Evolutionary conservation across 2,329 filamentous ascomycete species (phyloP), one percentile per base, ranked within the genome.

Genomic region (Verticillium klebahnii): DNA sequence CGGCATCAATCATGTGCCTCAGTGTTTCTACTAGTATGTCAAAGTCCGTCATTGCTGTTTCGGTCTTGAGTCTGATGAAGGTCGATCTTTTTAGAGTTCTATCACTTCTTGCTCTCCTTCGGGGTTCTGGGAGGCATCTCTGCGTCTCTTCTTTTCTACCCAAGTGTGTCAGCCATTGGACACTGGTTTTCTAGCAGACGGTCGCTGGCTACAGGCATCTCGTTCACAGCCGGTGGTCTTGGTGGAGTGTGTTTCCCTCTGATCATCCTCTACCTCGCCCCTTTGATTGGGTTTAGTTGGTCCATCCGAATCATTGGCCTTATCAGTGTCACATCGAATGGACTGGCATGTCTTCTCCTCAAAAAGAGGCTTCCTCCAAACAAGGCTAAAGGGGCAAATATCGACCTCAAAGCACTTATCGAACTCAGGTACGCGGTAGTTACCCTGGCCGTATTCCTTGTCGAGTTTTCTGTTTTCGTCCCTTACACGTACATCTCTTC

Each of bases 71-170:
- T n/a, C 15, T 54, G 2, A 56, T 29, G 14, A 14, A 31, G 5
- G 15, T 34, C 6, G 36, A 14, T 19, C 14, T 2, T 11, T 9
- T 5, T 61, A 77, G 73, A 84, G 65, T 90, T 89, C 70, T 90
- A 86, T 80, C 88, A 92, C 52, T 91, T 92, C 69, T 82, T 92
- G 69, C 74, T 93, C 32, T 82, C 85, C 3, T 89, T 91, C 65
- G 88, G 88, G 5, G 73, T 92, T 0, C 70, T 90, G 1, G 85
- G 84, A n/a, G 89, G 89, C 3, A 66, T 86, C 0, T 87, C 86
- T 1, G 85, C 86, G 0, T 88, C 86, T 1, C 77, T 91, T 17
- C 82, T 92, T 52, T 91, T 91, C 71, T 91, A 88, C 0, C 88
- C 89, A 0, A 82, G 86, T 12, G 76, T 92, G 40, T 82, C 86